phyloP scores from a whole-genome alignment of 2,329 filamentous ascomycete species.

The Diaporthe nobilis region DNA sequence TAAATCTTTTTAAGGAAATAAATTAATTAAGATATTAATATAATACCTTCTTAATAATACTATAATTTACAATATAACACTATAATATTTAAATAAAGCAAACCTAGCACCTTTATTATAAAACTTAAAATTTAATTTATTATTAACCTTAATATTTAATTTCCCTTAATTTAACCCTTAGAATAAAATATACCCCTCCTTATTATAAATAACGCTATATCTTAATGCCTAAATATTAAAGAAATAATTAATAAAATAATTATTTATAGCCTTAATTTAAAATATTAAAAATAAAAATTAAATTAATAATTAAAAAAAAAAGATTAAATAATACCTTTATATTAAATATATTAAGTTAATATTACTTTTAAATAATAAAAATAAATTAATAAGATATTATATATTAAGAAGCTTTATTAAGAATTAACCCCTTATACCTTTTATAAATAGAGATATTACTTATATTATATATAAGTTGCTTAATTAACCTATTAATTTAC shows the following conservation, averaged over 20 bases:
- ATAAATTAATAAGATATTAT: background rate
- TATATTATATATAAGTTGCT: background rate
- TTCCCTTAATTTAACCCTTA: background rate
- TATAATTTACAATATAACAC: too few species aligned
- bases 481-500: background rate
- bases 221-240: too few species aligned
- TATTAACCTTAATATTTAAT: background rate
- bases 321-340: too few species aligned
- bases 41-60: background rate
- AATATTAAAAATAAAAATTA: too few species aligned
- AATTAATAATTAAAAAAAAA: too few species aligned
- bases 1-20: background rate
- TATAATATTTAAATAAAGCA: background rate
- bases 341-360: background rate
- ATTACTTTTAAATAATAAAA: background rate
- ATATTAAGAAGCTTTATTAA: background rate
- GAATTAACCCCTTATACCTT: too few species aligned
- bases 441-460: too few species aligned
- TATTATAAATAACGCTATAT: background rate
- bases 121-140: background rate
- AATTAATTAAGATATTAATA: background rate
- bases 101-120: background rate
- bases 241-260: too few species aligned
- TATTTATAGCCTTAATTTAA: too few species aligned
- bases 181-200: background rate